Percentiles rank a stretch among this genome's conserved stretches.
phyloP scores from a whole-genome alignment of 495 filamentous ascomycete species.

The Rostrohypoxylon terebratum region DNA sequence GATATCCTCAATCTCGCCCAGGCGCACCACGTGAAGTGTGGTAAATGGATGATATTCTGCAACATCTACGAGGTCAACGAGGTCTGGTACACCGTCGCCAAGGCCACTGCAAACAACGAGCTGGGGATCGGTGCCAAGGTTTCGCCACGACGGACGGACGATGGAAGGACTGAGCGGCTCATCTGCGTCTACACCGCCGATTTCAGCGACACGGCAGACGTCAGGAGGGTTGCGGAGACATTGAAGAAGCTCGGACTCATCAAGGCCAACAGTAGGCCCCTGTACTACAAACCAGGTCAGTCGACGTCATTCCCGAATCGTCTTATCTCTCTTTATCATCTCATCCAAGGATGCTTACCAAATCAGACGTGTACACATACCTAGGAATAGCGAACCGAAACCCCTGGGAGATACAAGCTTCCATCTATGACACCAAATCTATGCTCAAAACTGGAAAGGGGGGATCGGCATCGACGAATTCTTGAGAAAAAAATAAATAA shows the following conservation, averaged over 20 bases:
- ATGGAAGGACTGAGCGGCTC: constrained; percentile 60
- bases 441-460: constrained; percentile 22
- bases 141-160: constrained; percentile 56
- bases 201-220: constrained; percentile 74
- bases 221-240: constrained; percentile 71
- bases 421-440: constrained; percentile 61
- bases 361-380: constrained; percentile 76
- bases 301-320: too few relatives aligned
- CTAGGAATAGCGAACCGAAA: constrained; percentile 75
- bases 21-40: constrained; percentile 65
- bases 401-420: constrained; percentile 73
- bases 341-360: constrained; percentile 18
- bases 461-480: too few relatives aligned
- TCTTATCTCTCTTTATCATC: not conserved
- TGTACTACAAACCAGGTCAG: constrained; percentile 82
- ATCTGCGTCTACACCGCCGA: constrained; percentile 84
- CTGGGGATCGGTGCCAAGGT: constrained; percentile 79
- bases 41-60: constrained; percentile 90
- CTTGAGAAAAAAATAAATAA: constrained; percentile 14
- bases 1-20: constrained; percentile 68
- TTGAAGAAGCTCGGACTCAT: constrained; percentile 71
- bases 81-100: constrained; percentile 72
- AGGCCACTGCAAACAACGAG: constrained; percentile 70
- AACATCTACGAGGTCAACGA: constrained; percentile 65
- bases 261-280: constrained; percentile 56